These are phyloP conservation scores for Metschnikowia koreensis DNA, from an alignment of 805 yeast genomes.

Conservation along the genomic window DNA sequence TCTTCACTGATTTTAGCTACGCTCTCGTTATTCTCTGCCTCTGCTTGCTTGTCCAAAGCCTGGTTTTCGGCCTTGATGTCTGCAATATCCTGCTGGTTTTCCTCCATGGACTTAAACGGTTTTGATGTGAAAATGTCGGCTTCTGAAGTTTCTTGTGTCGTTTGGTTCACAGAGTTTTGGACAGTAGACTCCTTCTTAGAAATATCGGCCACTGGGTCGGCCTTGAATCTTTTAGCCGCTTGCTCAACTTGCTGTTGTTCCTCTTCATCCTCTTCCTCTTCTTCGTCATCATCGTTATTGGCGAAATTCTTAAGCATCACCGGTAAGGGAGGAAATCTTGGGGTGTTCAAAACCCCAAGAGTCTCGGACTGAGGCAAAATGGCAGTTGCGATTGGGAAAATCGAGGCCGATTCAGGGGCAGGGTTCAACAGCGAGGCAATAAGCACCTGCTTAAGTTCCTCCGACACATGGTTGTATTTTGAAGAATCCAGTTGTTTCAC, in stretches of 20 bases:
- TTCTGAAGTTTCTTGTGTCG: neutral
- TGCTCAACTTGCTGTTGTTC: neutral
- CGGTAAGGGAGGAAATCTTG: conserved; percentile 62
- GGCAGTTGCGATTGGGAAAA: conserved; percentile 66
- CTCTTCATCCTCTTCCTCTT: conserved; percentile 9
- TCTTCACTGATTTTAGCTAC: neutral
- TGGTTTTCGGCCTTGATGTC: conserved; percentile 7
- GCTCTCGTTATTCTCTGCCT: neutral
- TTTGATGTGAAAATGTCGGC: conserved; percentile 8
- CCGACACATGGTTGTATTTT: conserved; percentile 24
- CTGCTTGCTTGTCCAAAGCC: conserved; percentile 4
- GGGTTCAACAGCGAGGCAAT: conserved; percentile 66
- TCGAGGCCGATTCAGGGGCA: conserved; percentile 58
- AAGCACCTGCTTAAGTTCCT: conserved; percentile 38
- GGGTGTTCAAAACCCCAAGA: conserved; percentile 64
- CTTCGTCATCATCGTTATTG: conserved; percentile 6
- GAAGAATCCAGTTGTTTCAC: conserved; percentile 27
- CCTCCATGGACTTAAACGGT: conserved; percentile 1
- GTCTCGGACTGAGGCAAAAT: conserved; percentile 50
- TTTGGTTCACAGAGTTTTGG: neutral
- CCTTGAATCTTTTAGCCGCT: conserved; percentile 2
- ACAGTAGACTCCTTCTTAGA: neutral
- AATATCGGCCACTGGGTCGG: neutral
- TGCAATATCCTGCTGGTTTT: conserved; percentile 2
- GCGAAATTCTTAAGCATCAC: neutral